A percentile compares a stretch with the other conserved stretches of the same genome.
These are phyloP conservation scores for Dothideomycetes sp. DNA, from an alignment of 2,329 filamentous ascomycete genomes.

Conservation along the genomic window DNA sequence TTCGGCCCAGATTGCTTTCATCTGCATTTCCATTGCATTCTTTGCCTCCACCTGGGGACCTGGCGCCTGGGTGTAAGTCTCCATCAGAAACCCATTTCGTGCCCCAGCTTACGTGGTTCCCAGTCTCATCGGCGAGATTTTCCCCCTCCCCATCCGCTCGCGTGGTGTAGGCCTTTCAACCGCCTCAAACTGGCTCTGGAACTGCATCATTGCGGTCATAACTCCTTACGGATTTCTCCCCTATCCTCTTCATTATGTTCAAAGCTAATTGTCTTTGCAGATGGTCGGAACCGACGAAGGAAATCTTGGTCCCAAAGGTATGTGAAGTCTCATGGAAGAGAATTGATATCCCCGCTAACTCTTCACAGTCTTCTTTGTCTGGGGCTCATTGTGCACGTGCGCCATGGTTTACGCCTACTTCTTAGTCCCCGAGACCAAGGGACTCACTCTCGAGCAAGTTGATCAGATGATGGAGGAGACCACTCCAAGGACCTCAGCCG, in stretches of 20 bases:
- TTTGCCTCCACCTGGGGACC: constrained; percentile 86
- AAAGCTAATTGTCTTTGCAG: constrained; percentile 44
- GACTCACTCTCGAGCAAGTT: constrained; percentile 66
- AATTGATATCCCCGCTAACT: too few relatives aligned
- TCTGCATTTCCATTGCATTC: constrained; percentile 86
- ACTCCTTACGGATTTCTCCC: constrained; percentile 2
- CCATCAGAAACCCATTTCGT: too few relatives aligned
- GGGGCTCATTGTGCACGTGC: constrained; percentile 26
- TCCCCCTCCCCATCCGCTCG: constrained; percentile 78
- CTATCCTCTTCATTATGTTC: constrained; percentile 1
- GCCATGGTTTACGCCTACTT: constrained; percentile 59
- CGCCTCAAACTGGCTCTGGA: constrained; percentile 87
- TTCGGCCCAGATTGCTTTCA: constrained; percentile 70
- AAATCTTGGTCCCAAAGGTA: constrained; percentile 34
- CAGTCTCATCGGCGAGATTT: constrained; percentile 83
- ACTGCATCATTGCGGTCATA: too few relatives aligned
- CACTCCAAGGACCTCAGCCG: constrained; percentile 62
- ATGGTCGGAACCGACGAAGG: constrained; percentile 50
- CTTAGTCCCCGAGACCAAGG: constrained; percentile 45
- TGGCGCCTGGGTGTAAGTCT: constrained; percentile 52
- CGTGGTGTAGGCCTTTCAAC: constrained; percentile 80
- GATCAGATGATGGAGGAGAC: constrained; percentile 85
- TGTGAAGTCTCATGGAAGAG: too few relatives aligned
- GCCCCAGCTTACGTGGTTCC: too few relatives aligned
- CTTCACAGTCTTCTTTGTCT: constrained; percentile 33